These are phyloP conservation scores for Magnolia changhungtana DNA, from an alignment of 164 flowering plant species.

Conservation along the genomic window DNA sequence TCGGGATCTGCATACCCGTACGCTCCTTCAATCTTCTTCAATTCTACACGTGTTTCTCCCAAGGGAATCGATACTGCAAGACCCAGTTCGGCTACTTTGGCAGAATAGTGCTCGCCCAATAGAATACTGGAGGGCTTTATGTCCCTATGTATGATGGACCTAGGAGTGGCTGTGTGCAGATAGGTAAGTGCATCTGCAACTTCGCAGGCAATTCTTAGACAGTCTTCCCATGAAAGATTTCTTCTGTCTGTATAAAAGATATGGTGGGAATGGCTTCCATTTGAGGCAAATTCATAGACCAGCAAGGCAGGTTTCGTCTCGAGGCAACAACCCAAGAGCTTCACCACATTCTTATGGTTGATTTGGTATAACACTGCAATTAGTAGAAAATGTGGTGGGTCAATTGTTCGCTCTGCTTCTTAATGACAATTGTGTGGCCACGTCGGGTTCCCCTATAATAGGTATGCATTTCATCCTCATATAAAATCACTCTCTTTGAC, in stretches of 20 bases:
- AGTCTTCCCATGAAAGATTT: constrained; percentile 36
- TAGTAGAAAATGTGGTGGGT: background rate
- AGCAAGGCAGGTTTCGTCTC: constrained; percentile 51
- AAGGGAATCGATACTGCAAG: constrained; percentile 45
- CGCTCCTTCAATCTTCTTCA: constrained; percentile 52
- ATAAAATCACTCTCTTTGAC: background rate
- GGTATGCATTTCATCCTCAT: background rate
- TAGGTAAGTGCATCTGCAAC: constrained; percentile 62
- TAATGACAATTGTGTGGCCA: background rate
- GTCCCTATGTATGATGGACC: constrained; percentile 58
- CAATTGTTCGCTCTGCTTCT: background rate
- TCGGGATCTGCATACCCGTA: constrained; percentile 66
- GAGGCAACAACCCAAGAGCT: constrained; percentile 54
- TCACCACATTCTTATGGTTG: constrained; percentile 47
- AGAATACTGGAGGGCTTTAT: constrained; percentile 62
- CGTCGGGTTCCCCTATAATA: constrained; percentile 3
- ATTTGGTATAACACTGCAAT: constrained; percentile 5
- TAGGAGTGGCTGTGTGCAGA: constrained; percentile 51
- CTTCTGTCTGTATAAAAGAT: constrained; percentile 28
- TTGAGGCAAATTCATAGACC: constrained; percentile 53
- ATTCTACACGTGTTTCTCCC: constrained; percentile 52
- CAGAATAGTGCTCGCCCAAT: constrained; percentile 42
- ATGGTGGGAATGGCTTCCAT: constrained; percentile 56
- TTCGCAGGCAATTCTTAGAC: constrained; percentile 51
- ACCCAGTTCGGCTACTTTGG: constrained; percentile 58